A percentile compares a stretch with the other conserved stretches of the same genome.
These are phyloP conservation scores for Psilocybe tampanensis DNA, from an alignment of 768 basidiomycete species.

Conservation along the genomic window DNA sequence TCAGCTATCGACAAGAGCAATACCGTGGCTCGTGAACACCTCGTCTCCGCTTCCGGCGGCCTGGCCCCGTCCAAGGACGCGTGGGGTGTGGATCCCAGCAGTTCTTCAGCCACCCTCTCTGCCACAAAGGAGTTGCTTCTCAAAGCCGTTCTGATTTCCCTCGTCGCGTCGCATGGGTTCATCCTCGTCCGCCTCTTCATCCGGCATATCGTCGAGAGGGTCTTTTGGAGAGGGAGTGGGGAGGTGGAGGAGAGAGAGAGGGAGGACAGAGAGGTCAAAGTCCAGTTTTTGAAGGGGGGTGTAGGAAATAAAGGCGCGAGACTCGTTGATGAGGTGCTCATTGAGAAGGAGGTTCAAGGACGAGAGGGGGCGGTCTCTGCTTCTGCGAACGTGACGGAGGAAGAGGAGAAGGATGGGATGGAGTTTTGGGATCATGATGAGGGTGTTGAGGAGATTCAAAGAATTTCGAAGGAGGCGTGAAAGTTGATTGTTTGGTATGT, in stretches of 20 bases:
- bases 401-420: slow-evolving; percentile 19
- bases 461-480: slow-evolving; percentile 62
- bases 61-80: not conserved
- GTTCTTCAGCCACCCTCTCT: slow-evolving; percentile 23
- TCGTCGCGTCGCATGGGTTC: slow-evolving; percentile 88
- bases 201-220: slow-evolving; percentile 69
- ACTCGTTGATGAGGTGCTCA: slow-evolving; percentile 22
- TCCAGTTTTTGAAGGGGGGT: slow-evolving; percentile 36
- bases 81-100: slow-evolving; percentile 26
- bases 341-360: slow-evolving; percentile 31
- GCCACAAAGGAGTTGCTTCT: slow-evolving; percentile 56
- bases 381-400: slow-evolving; percentile 14
- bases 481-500: not conserved
- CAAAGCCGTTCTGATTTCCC: slow-evolving; percentile 71
- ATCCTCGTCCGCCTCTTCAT: slow-evolving; percentile 64
- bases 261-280: slow-evolving; percentile 51
- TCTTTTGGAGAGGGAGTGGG: slow-evolving; percentile 75
- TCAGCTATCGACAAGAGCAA: slow-evolving; percentile 4
- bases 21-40: slow-evolving; percentile 16
- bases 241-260: slow-evolving; percentile 63
- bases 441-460: slow-evolving; percentile 71
- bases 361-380: slow-evolving; percentile 26
- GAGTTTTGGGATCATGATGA: slow-evolving; percentile 76
- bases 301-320: slow-evolving; percentile 5
- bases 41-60: slow-evolving; percentile 16